A percentile compares a stretch with the other conserved stretches of the same genome.
Conservation (phyloP, 805 yeast species). For the Kodamaea leandrae region DNA sequence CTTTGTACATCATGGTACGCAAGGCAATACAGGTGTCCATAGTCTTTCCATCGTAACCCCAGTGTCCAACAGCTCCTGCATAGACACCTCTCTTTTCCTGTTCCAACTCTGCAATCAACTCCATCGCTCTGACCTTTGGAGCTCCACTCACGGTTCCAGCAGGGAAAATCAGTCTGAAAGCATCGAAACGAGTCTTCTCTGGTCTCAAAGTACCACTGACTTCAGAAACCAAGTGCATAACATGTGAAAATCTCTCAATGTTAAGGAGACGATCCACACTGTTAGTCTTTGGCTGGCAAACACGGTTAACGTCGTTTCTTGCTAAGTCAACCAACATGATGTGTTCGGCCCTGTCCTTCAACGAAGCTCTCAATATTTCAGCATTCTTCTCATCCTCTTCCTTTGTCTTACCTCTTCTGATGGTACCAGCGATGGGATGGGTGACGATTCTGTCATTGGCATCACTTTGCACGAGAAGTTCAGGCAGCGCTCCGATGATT, state of each 20-base stretch:
- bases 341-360: slow-evolving; percentile 96
- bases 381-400: slow-evolving; percentile 92
- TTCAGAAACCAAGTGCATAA: slow-evolving; percentile 93
- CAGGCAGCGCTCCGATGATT: slow-evolving; percentile 97
- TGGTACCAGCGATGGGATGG: slow-evolving; percentile 98
- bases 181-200: slow-evolving; percentile 90
- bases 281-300: slow-evolving; percentile 85
- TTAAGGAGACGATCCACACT: slow-evolving; percentile 84
- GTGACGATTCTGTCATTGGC: slow-evolving; percentile 71
- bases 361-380: slow-evolving; percentile 62
- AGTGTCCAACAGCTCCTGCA: slow-evolving; percentile 98
- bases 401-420: slow-evolving; percentile 81
- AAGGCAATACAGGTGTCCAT: slow-evolving; percentile 98
- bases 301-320: slow-evolving; percentile 90
- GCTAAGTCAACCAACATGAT: slow-evolving; percentile 98
- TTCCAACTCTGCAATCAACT: slow-evolving; percentile 84
- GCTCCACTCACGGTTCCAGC: slow-evolving; percentile 99
- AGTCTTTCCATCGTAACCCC: slow-evolving; percentile 92
- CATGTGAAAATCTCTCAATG: slow-evolving; percentile 93
- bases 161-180: slow-evolving; percentile 96
- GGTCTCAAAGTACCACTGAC: slow-evolving; percentile 86
- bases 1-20: slow-evolving; percentile 94
- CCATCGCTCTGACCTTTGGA: slow-evolving; percentile 97
- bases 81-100: slow-evolving; percentile 92
- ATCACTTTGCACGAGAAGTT: slow-evolving; percentile 82